Evolutionary conservation across 352 stramenopile genomes (phyloP).

Genomic region (Phytophthora tentaculata): DNA sequence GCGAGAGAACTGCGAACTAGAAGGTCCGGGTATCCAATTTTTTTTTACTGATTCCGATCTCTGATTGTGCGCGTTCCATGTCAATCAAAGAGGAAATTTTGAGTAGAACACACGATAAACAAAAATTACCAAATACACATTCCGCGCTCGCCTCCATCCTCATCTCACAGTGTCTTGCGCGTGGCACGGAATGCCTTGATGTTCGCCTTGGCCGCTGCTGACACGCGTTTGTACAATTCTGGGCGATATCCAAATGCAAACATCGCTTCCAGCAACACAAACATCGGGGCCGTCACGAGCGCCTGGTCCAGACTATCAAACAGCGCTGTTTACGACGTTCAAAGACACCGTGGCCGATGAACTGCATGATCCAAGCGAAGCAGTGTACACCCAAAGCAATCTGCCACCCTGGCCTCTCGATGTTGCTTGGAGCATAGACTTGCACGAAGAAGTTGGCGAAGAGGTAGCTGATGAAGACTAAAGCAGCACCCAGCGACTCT

Average conservation of each 20-base stretch:
- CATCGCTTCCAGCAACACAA: slow-evolving; percentile 84
- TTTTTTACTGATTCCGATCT: too few species aligned
- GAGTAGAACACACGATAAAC: too few species aligned
- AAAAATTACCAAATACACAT: too few species aligned
- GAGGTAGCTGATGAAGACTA: slow-evolving; percentile 61
- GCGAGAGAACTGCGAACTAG: too few species aligned
- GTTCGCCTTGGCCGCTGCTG: slow-evolving; percentile 61
- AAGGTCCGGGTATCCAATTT: too few species aligned
- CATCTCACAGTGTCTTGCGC: slow-evolving; percentile 41
- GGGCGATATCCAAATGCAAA: slow-evolving; percentile 81
- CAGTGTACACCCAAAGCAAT: slow-evolving; percentile 66
- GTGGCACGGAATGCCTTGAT: slow-evolving; percentile 57
- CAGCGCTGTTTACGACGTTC: slow-evolving; percentile 82
- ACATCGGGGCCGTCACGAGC: slow-evolving; percentile 83
- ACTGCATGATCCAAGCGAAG: slow-evolving; percentile 79
- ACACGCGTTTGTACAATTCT: slow-evolving; percentile 67
- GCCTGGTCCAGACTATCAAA: slow-evolving; percentile 88
- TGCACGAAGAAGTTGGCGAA: slow-evolving; percentile 66
- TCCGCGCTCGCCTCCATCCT: too few species aligned
- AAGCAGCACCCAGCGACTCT: slow-evolving; percentile 49
- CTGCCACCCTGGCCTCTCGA: slow-evolving; percentile 54
- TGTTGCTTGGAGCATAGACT: slow-evolving; percentile 35
- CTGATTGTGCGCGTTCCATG: too few species aligned
- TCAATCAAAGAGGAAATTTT: too few species aligned
- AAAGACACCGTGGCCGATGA: slow-evolving; percentile 88